A percentile compares a stretch with the other conserved stretches of the same genome.
phyloP scores from a whole-genome alignment of 1,284 basidiomycete genomes.

The Cryptococcus maquisensis region DNA sequence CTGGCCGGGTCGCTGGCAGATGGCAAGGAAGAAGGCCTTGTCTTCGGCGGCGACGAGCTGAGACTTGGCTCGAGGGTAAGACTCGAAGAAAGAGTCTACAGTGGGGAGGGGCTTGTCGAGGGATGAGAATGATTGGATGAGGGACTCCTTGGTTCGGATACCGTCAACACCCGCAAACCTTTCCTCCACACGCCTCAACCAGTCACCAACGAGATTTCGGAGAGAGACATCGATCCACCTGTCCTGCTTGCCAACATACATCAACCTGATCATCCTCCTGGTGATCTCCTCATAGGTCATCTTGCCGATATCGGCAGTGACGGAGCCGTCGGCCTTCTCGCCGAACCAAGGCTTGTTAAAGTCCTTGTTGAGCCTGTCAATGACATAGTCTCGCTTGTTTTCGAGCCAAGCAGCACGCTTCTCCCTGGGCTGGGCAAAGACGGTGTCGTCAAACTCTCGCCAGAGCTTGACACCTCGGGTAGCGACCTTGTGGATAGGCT shows the following conservation, averaged over 20 bases:
- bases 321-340: constrained; percentile 82
- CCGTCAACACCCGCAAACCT: constrained; percentile 91
- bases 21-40: constrained; percentile 89
- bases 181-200: constrained; percentile 94
- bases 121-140: constrained; percentile 80
- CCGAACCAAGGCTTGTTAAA: constrained; percentile 97
- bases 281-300: constrained; percentile 99
- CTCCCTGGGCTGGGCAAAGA: constrained; percentile 92
- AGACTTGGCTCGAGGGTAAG: constrained; percentile 73
- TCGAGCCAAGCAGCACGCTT: constrained; percentile 85
- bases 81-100: constrained; percentile 76
- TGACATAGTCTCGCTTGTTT: constrained; percentile 83
- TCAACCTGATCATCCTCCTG: constrained; percentile 82
- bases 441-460: constrained; percentile 96
- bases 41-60: constrained; percentile 94
- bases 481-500: constrained; percentile 98
- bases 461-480: constrained; percentile 94
- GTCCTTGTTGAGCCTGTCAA: constrained; percentile 87
- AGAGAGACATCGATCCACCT: constrained; percentile 95
- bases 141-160: constrained; percentile 67
- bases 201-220: constrained; percentile 92
- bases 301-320: constrained; percentile 81
- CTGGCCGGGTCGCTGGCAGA: constrained; percentile 90
- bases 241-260: constrained; percentile 85
- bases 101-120: constrained; percentile 79